A percentile compares a stretch with the other conserved stretches of the same genome.
These are phyloP conservation scores for Tylopilus sp. DNA, from an alignment of 768 basidiomycete genomes.

Conservation along the genomic window DNA sequence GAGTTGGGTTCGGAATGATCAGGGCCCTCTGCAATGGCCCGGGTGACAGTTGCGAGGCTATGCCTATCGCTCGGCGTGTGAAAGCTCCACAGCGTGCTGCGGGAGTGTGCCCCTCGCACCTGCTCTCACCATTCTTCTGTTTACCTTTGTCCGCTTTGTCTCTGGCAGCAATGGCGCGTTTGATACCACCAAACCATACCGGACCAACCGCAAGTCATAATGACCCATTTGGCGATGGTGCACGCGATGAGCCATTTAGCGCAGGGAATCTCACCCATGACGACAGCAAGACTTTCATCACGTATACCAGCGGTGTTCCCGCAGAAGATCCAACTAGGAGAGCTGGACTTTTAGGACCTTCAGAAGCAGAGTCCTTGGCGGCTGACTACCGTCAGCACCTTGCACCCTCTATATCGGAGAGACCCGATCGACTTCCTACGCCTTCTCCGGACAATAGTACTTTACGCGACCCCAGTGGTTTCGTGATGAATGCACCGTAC, in stretches of 20 bases:
- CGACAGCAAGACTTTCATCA: constrained; percentile 19
- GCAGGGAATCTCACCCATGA: constrained; percentile 8
- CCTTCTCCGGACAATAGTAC: constrained; percentile 12
- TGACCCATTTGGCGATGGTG: constrained; percentile 29
- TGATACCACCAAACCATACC: constrained; percentile 6
- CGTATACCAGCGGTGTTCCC: constrained; percentile 21
- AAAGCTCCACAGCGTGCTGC: constrained; percentile 12
- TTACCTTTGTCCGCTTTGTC: constrained; percentile 13
- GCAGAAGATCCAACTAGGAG: constrained; percentile 8
- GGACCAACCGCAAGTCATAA: constrained; percentile 9
- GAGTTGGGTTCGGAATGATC: too few species aligned
- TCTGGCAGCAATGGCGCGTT: constrained; percentile 27
- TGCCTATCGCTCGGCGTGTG: constrained; percentile 16
- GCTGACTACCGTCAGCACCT: constrained; percentile 25
- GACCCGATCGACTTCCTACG: constrained; percentile 14
- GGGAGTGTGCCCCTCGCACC: neutral
- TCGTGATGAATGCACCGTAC: constrained; percentile 14
- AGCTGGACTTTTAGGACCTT: constrained; percentile 7
- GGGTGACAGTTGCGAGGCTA: neutral
- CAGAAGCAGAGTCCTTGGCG: constrained; percentile 24
- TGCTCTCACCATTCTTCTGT: constrained; percentile 1
- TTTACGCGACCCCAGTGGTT: constrained; percentile 3
- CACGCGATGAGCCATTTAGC: constrained; percentile 22
- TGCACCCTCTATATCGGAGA: constrained; percentile 11
- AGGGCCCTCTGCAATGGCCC: too few species aligned